These are phyloP conservation scores for Papiliotrema nemorosa DNA, from an alignment of 1,284 basidiomycete genomes.

Conservation along the genomic window DNA sequence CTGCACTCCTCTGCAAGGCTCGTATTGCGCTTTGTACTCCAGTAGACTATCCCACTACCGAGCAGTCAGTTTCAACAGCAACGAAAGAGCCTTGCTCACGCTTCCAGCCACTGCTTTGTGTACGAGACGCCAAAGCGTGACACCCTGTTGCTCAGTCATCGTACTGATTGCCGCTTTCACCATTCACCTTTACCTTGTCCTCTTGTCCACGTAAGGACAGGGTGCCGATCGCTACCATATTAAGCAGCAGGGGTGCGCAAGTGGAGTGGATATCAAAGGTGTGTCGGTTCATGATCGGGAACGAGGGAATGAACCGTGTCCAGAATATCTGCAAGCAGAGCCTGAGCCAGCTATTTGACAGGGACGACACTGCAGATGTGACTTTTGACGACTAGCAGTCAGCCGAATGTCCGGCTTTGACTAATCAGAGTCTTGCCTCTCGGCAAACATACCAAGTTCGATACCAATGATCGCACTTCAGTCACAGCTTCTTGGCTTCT, in stretches of 20 bases:
- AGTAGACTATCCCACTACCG: neutral
- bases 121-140: neutral
- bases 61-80: neutral
- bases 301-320: neutral
- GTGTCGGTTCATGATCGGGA: neutral
- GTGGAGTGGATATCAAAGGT: neutral
- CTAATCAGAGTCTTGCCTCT: neutral
- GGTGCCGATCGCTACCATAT: conserved; percentile 1
- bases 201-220: neutral
- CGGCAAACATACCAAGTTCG: no score
- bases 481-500: no score
- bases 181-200: neutral
- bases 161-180: neutral
- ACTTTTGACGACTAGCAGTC: neutral
- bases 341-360: neutral
- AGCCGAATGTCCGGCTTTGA: neutral
- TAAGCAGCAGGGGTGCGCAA: neutral
- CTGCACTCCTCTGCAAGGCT: neutral
- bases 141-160: neutral
- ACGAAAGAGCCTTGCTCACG: neutral
- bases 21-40: neutral
- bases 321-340: neutral
- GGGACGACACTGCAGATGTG: no score
- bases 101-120: neutral
- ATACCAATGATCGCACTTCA: no score